Evolutionary conservation across 2,329 filamentous ascomycete species (phyloP).

Genomic region (Penicillium sp.): DNA sequence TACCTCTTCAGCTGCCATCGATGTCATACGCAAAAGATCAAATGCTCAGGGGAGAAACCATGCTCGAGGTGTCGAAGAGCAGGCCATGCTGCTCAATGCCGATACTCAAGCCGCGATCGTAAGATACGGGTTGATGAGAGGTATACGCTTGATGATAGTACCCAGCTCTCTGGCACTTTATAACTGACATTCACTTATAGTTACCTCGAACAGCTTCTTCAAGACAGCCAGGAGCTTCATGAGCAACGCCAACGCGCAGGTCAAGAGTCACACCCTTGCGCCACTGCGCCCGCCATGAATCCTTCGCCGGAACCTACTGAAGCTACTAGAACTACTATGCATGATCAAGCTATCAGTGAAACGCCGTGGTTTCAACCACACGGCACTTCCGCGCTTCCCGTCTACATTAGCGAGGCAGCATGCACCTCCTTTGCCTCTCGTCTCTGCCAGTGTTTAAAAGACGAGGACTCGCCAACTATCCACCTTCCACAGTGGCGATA

Average conservation of each 20-base stretch:
- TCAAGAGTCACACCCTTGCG: not conserved
- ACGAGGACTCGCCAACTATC: slow-evolving; percentile 12
- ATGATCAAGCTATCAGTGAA: not conserved
- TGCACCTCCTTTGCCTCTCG: slow-evolving; percentile 36
- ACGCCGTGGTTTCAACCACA: slow-evolving; percentile 8
- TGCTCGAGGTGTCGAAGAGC: slow-evolving; percentile 16
- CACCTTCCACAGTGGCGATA: slow-evolving; percentile 25
- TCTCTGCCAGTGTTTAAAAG: slow-evolving; percentile 27
- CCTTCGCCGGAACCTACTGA: too few species aligned
- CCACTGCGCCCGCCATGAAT: too few species aligned
- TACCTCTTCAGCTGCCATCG: slow-evolving; percentile 10
- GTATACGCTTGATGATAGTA: not conserved
- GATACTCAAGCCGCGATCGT: not conserved
- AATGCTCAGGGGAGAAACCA: slow-evolving; percentile 19
- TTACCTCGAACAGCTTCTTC: not conserved
- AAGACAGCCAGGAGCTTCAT: not conserved
- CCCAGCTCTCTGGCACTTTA: not conserved
- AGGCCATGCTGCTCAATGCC: slow-evolving; percentile 2
- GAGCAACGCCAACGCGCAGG: not conserved
- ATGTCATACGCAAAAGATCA: slow-evolving; percentile 22
- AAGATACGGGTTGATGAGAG: not conserved
- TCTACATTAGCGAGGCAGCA: slow-evolving; percentile 34
- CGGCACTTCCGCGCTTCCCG: slow-evolving; percentile 22
- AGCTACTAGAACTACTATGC: not conserved
- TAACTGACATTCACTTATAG: too few species aligned